phyloP scores from a whole-genome alignment of 495 filamentous ascomycete genomes.

The Neurospora pannonica region DNA sequence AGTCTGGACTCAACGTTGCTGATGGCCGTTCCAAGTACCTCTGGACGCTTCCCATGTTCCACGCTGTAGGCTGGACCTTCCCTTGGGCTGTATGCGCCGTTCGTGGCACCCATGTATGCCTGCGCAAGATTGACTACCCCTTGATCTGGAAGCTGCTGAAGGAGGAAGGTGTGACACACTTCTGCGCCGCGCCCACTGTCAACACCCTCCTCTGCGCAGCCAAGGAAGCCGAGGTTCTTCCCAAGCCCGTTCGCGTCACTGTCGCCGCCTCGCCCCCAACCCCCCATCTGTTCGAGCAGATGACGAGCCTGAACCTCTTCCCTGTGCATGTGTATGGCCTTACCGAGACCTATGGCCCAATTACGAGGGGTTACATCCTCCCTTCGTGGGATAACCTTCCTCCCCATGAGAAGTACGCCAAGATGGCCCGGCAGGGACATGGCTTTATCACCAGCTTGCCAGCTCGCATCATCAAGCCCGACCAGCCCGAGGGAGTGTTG shows the following conservation, averaged over 20 bases:
- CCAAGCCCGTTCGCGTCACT: constrained; percentile 70
- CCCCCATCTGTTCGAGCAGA: constrained; percentile 81
- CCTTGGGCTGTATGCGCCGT: constrained; percentile 87
- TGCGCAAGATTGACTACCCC: constrained; percentile 90
- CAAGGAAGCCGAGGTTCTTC: constrained; percentile 57
- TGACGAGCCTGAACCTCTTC: constrained; percentile 72
- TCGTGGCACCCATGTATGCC: constrained; percentile 86
- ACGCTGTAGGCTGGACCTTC: constrained; percentile 85
- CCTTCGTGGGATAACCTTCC: constrained; percentile 70
- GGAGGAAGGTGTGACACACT: constrained; percentile 80
- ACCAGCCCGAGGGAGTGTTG: constrained; percentile 52
- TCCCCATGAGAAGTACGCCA: constrained; percentile 61
- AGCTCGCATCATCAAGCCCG: constrained; percentile 72
- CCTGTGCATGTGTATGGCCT: constrained; percentile 94
- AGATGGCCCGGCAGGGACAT: constrained; percentile 85
- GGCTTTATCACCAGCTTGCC: constrained; percentile 82
- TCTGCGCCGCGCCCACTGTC: constrained; percentile 92
- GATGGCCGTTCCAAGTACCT: constrained; percentile 66
- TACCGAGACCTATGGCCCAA: constrained; percentile 93
- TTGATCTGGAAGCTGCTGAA: constrained; percentile 84
- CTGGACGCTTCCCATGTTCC: constrained; percentile 92
- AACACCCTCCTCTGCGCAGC: constrained; percentile 84
- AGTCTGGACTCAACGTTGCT: constrained; percentile 70
- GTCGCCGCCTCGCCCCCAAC: constrained; percentile 90
- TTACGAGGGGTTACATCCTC: constrained; percentile 85